Evolutionary conservation across 805 yeast genomes (phyloP), one percentile per base, ranked within the genome.

Genomic region (Pichia heedii): DNA sequence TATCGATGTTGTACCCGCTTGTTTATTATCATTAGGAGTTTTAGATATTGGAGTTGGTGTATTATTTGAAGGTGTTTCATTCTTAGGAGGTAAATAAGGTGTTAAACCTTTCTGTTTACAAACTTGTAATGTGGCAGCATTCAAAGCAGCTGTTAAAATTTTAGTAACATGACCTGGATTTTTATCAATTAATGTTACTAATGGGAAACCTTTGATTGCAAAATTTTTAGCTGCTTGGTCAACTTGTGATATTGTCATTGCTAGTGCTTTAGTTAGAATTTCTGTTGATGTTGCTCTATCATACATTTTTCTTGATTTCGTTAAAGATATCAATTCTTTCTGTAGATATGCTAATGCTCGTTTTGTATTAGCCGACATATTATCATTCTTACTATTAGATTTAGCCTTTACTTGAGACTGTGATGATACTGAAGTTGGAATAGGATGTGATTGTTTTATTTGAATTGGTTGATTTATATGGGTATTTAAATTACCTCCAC

Each of bases 201-300:
- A 66, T 5, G 93, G 89, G 54, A 84, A 83, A 19, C 87, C 85
- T 1, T 79, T 77, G 46, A 84, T 80, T 16, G 93, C 89, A 32
- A 83, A 85, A 53, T 79, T 80, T 54, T 88, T 85, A 0, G 95
- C 95, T 8, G 89, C 89, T 52, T 81, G 89, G 46, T 84, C 82
- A 10, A 84, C 90, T 59, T 84, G 93, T 11, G 94, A 90, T 49
- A 89, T 87, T 0, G 96, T 90, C 68, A 89, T 84, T 3, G 96
- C 96, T 52, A 89, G 70, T 1, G 96, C 96, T 54, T 84, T 88
- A 9, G 96, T 89, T 53, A 89, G 69, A 43, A 88, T 78, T 46
- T 79, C 84, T 0, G 96, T 84, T 40, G 90, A 86, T 7, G 87
- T 78, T 22, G 83, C 88, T 33, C 86, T 84, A 46, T 83, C 86